Percentiles rank a stretch among this genome's conserved stretches.
These are phyloP conservation scores for Agarophyton chilense DNA, from an alignment of 23 red algal species.

Conservation along the genomic window DNA sequence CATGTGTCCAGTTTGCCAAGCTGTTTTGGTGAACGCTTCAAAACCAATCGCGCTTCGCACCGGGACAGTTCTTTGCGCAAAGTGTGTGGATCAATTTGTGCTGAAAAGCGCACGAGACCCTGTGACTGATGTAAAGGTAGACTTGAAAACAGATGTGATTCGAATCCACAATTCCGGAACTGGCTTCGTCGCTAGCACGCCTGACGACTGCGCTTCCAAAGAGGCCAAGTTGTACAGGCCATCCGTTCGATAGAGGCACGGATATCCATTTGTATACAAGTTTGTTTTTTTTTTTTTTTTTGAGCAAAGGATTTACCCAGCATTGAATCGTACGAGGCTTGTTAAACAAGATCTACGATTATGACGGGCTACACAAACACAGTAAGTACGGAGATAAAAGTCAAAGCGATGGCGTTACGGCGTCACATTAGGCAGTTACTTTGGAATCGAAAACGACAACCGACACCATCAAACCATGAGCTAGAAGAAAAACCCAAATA, in stretches of 20 bases:
- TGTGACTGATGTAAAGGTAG: constrained; percentile 26
- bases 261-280: not conserved
- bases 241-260: constrained; percentile 19
- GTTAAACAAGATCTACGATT: constrained; percentile 12
- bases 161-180: constrained; percentile 74
- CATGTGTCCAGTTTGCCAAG: constrained; percentile 76
- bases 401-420: not conserved
- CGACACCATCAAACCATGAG: not conserved
- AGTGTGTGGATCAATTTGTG: constrained; percentile 79
- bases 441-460: not conserved
- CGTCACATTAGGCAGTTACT: not conserved
- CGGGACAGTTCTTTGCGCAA: constrained; percentile 73
- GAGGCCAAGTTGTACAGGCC: constrained; percentile 54
- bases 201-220: constrained; percentile 37
- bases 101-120: constrained; percentile 53
- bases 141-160: constrained; percentile 66
- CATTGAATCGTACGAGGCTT: not conserved
- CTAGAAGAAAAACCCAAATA: not conserved
- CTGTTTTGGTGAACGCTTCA: constrained; percentile 68
- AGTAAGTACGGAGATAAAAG: constrained; percentile 14
- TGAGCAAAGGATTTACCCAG: not conserved
- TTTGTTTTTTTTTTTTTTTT: not conserved
- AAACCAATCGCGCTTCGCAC: constrained; percentile 62
- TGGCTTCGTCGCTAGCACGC: constrained; percentile 70
- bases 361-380: constrained; percentile 12